Percentiles rank a stretch among this genome's conserved stretches.
Conservation (phyloP, 2,329 filamentous ascomycete genomes). For the Amauroascus niger region DNA sequence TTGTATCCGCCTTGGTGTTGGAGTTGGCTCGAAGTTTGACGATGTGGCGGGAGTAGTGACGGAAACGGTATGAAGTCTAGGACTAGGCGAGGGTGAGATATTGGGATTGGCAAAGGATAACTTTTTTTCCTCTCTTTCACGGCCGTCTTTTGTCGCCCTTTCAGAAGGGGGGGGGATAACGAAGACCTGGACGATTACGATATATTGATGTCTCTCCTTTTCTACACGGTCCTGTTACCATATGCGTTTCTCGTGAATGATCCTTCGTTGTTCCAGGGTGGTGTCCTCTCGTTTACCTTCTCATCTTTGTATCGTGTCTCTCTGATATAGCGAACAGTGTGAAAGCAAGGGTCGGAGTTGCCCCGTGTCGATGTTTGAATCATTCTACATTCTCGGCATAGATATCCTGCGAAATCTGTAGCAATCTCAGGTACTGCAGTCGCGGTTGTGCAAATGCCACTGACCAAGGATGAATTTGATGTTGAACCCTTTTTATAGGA, state of each 20-base stretch:
- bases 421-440: no score
- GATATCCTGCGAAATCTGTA: no score
- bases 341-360: no score
- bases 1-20: conserved; percentile 2
- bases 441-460: no score
- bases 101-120: neutral
- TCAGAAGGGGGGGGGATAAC: neutral
- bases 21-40: neutral
- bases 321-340: no score
- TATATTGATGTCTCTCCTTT: conserved; percentile 23
- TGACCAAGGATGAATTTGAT: no score
- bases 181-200: conserved; percentile 16
- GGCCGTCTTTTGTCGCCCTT: neutral
- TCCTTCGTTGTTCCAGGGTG: conserved; percentile 11
- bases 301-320: neutral
- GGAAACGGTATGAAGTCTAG: neutral
- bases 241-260: neutral
- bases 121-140: neutral
- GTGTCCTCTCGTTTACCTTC: conserved; percentile 8
- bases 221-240: conserved; percentile 12
- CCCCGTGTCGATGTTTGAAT: no score
- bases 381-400: no score
- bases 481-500: no score
- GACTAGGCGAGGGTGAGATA: neutral
- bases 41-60: neutral